phyloP scores from a whole-genome alignment of 164 flowering plant species.

The Tetracentron sinense region DNA sequence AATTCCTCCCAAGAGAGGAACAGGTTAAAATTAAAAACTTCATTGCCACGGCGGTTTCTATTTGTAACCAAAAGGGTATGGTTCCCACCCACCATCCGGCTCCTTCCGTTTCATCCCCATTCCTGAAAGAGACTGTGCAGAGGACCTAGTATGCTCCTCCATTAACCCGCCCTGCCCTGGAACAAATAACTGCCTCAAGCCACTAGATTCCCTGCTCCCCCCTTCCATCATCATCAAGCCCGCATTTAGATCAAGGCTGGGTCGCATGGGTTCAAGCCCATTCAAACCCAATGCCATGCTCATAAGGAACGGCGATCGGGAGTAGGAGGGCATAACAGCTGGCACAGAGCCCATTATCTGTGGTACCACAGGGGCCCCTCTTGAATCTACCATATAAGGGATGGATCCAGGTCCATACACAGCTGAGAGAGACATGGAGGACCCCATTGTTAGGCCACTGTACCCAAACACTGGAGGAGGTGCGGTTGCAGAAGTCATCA shows the following conservation, averaged over 20 bases:
- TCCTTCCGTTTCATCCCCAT: constrained; percentile 55
- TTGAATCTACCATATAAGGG: constrained; percentile 67
- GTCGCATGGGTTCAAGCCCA: constrained; percentile 37
- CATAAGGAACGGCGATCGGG: constrained; percentile 47
- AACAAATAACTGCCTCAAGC: constrained; percentile 29
- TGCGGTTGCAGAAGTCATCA: constrained; percentile 29
- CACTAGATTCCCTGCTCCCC: constrained; percentile 29
- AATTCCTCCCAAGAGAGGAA: constrained; percentile 18
- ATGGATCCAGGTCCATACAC: constrained; percentile 49
- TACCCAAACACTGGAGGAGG: constrained; percentile 39
- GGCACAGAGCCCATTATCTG: constrained; percentile 44
- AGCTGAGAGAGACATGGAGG: constrained; percentile 29
- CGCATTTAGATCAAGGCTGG: constrained; percentile 54
- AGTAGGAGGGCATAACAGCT: constrained; percentile 32
- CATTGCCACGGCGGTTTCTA: constrained; percentile 60
- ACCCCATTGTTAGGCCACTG: constrained; percentile 27
- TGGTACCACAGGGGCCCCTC: constrained; percentile 56
- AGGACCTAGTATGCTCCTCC: constrained; percentile 46
- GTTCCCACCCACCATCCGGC: constrained; percentile 73
- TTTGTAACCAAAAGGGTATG: constrained; percentile 35
- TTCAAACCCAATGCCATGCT: constrained; percentile 37
- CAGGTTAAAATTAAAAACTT: constrained; percentile 3
- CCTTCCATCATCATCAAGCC: constrained; percentile 37
- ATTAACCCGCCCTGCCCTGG: constrained; percentile 37
- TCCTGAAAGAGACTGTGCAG: constrained; percentile 4